Evolutionary conservation across 768 basidiomycete genomes (phyloP).

Genomic region (Termitomyces sp.): DNA sequence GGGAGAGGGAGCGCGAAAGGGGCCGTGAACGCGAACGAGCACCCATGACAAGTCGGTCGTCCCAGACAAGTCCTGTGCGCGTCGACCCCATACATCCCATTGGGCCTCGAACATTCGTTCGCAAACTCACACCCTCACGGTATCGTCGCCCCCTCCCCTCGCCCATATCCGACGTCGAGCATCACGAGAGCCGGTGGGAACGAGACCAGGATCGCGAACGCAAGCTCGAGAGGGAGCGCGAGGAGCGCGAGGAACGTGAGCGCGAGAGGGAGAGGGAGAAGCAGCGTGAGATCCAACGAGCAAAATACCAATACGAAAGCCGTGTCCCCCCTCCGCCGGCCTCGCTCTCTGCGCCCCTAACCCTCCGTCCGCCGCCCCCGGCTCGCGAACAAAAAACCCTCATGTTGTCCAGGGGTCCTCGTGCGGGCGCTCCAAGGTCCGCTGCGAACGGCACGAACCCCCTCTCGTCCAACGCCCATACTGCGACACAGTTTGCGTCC

Average conservation of each 20-base stretch:
- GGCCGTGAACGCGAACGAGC: not conserved
- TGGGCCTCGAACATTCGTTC: not conserved
- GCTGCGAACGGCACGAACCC: not conserved
- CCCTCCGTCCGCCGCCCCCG: not conserved
- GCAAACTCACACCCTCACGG: slow-evolving; percentile 3
- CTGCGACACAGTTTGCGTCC: not conserved
- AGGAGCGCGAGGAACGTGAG: not conserved
- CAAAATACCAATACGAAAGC: slow-evolving; percentile 1
- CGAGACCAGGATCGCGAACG: not conserved
- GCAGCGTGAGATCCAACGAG: not conserved
- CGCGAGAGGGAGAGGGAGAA: not conserved
- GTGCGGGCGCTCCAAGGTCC: too few relatives aligned
- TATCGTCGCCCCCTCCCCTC: not conserved
- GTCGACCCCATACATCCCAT: slow-evolving; percentile 2
- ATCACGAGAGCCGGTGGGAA: not conserved
- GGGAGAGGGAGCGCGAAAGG: not conserved
- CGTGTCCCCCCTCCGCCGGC: not conserved
- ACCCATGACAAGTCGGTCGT: not conserved
- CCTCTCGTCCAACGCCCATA: not conserved
- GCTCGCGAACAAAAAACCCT: too few relatives aligned
- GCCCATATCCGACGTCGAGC: not conserved
- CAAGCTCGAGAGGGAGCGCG: not conserved
- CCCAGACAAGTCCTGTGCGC: slow-evolving; percentile 8
- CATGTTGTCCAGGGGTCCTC: too few relatives aligned
- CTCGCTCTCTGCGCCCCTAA: slow-evolving; percentile 4